Evolutionary conservation across 176 grass and related monocot genomes (phyloP).

Genomic region (maize (Zea mays)): Zm-B73-REFERENCE-NAM-5.0 NC_050097.1:221892001-221892500

Average conservation of each 20-base stretch:
- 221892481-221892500: no score
- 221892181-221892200: constrained; percentile 61
- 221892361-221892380: not conserved
- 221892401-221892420: no score
- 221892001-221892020: not conserved
- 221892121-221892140: no score
- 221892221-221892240: constrained; percentile 67
- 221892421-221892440: no score
- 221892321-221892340: not conserved
- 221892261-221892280: constrained; percentile 90
- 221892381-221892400: no score
- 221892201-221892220: constrained; percentile 89
- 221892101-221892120: no score
- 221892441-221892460: no score
- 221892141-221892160: no score
- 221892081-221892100: no score
- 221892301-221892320: constrained; percentile 34
- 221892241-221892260: constrained; percentile 85
- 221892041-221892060: not conserved
- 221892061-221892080: no score
- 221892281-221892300: constrained; percentile 80
- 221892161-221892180: constrained; percentile 3
- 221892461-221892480: no score
- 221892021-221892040: not conserved
- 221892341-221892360: not conserved